Evolutionary conservation across 306 rosid species (phyloP).

Genomic region (Myrica gale): DNA sequence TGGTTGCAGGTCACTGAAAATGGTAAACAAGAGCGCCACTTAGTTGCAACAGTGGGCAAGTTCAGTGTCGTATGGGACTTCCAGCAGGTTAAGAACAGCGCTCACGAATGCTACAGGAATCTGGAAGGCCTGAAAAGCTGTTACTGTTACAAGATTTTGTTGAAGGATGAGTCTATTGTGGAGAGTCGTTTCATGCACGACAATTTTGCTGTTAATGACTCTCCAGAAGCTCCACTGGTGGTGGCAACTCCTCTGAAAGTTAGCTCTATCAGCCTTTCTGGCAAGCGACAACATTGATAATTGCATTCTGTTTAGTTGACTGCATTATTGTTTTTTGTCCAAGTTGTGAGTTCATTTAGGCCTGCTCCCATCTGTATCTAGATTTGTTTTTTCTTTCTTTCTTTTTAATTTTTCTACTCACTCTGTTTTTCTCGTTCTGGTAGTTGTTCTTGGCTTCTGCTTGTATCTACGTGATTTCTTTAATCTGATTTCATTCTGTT

Average conservation of each 20-base stretch:
- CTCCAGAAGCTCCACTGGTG: slow-evolving; percentile 92
- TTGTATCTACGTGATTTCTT: slow-evolving; percentile 31
- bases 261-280: slow-evolving; percentile 85
- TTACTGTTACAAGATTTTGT: slow-evolving; percentile 79
- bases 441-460: slow-evolving; percentile 13
- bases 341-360: slow-evolving; percentile 3
- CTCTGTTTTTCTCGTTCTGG: background rate
- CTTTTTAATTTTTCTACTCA: background rate
- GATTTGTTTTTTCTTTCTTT: background rate
- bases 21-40: slow-evolving; percentile 94
- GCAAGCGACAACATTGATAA: slow-evolving; percentile 45
- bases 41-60: slow-evolving; percentile 89
- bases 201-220: slow-evolving; percentile 65
- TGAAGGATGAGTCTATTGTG: slow-evolving; percentile 86
- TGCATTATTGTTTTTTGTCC: background rate
- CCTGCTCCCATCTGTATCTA: background rate
- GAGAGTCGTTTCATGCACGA: slow-evolving; percentile 95
- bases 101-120: slow-evolving; percentile 75
- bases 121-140: slow-evolving; percentile 97
- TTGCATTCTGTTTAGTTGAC: slow-evolving; percentile 1
- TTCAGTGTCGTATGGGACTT: slow-evolving; percentile 98
- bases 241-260: slow-evolving; percentile 95
- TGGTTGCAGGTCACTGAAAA: slow-evolving; percentile 76
- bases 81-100: slow-evolving; percentile 85
- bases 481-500: slow-evolving; percentile 1